These are phyloP conservation scores for Spatholobus suberectus DNA, from an alignment of 306 rosid species.

Conservation along the genomic window DNA sequence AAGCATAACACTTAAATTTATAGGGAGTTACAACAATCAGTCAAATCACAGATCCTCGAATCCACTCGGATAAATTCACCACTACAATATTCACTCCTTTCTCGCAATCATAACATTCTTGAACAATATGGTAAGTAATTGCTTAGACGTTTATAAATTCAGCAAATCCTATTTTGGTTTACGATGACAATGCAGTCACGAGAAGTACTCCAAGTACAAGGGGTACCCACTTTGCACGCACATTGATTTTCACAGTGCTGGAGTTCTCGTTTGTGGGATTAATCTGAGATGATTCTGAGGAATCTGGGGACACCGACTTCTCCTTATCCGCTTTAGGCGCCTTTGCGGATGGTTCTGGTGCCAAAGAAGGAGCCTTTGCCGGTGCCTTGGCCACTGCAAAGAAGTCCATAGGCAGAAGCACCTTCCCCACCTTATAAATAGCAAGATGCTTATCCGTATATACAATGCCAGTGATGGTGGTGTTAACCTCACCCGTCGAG, in stretches of 20 bases:
- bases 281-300: constrained; percentile 5
- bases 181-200: neutral
- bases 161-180: no score
- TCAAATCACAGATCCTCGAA: no score
- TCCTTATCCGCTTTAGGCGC: constrained; percentile 40
- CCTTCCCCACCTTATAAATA: constrained; percentile 58
- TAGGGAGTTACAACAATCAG: no score
- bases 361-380: constrained; percentile 48
- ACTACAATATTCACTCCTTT: neutral
- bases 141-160: no score
- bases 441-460: constrained; percentile 62
- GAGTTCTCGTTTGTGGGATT: constrained; percentile 11
- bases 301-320: constrained; percentile 38
- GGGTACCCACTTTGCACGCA: constrained; percentile 28
- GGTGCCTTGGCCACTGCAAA: constrained; percentile 51
- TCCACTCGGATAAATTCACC: neutral
- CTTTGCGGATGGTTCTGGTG: constrained; percentile 39
- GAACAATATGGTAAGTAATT: no score
- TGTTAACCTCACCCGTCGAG: constrained; percentile 64
- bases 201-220: constrained; percentile 31
- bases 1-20: no score
- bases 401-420: constrained; percentile 64
- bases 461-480: constrained; percentile 52
- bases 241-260: constrained; percentile 20
- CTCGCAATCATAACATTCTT: no score